Base-by-base conservation (phyloP, 257 asterid species). In the Linderniella brevidens region DNA sequence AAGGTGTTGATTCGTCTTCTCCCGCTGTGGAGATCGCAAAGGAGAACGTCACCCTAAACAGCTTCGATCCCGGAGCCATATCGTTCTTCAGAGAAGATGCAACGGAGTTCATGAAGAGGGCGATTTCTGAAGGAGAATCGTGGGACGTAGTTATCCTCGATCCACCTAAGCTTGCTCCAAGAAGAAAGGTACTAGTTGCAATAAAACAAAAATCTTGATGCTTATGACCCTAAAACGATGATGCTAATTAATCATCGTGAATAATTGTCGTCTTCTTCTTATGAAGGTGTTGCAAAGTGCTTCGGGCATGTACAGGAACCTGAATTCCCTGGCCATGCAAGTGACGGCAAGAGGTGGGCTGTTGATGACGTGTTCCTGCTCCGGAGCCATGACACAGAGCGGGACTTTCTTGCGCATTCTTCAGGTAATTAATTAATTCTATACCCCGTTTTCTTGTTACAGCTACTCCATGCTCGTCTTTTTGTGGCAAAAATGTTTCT, bases 311-410 rank as follows among this genome's bases (percentile, higher is more conserved):
- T 88, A 80, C 55, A 71, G 95, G 74, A 88, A 78, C 60, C 63
- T 88, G 62, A 88, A 88, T 64, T 72, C 88, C 57, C 64, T 88
- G 66, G 98, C 96, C 9, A 88, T 88, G 96, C 77, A 67, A 75
- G 19, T 84, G 61, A 80, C 94, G 46, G 76, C 58, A 70, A 73
- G 64, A 38, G 93, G 94, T 49, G 98, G 98, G 48, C 64, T 84
- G 46, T 64, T 88, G 43, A 88, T 88, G 98, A 88, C 94, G 17
- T 88, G 98, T 75, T 84, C 98, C 0, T 88, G 96, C 67, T 88
- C 98, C 56, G 98, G 98, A 40, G 98, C 98, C 14, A 74, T 88
- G 92, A 80, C 98, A 55, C 98, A 76, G 62, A 84, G 96, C 62
- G 98, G 98, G 50, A 68, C n/a, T 58, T 78, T 84, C 78, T 68